Conservation (phyloP, 306 rosid species). For the Lathyrus oleraceus region DNA sequence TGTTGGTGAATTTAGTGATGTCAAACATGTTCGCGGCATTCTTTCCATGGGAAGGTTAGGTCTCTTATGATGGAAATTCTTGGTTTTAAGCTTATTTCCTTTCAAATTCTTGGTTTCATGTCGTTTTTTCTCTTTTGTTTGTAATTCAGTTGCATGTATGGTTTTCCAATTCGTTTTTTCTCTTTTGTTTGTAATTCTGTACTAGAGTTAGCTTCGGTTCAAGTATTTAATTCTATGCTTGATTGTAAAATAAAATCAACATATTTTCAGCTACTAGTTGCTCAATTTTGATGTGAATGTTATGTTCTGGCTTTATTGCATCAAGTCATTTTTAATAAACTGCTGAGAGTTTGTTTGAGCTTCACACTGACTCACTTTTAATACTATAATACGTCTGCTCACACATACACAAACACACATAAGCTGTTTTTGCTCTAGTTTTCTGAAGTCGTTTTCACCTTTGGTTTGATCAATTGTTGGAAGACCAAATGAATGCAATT, state of each 20-base stretch:
- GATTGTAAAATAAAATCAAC: no score
- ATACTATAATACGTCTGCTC: not conserved
- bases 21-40: conserved; percentile 91
- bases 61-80: conserved; percentile 25
- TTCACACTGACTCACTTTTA: not conserved
- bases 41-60: conserved; percentile 96
- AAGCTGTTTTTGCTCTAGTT: not conserved
- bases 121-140: conserved; percentile 5
- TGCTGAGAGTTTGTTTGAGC: not conserved
- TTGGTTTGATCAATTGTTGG: conserved; percentile 19
- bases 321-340: not conserved
- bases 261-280: no score
- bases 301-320: not conserved
- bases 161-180: no score
- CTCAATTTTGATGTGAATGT: not conserved
- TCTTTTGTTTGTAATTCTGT: not conserved
- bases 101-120: no score
- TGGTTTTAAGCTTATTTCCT: no score
- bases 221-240: no score
- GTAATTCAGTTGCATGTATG: no score
- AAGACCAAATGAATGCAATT: not conserved
- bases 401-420: not conserved
- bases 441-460: conserved; percentile 6
- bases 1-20: conserved; percentile 82
- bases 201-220: no score